Base-by-base conservation (phyloP, 2,329 filamentous ascomycete species). In the Trichoderma sp. region DNA sequence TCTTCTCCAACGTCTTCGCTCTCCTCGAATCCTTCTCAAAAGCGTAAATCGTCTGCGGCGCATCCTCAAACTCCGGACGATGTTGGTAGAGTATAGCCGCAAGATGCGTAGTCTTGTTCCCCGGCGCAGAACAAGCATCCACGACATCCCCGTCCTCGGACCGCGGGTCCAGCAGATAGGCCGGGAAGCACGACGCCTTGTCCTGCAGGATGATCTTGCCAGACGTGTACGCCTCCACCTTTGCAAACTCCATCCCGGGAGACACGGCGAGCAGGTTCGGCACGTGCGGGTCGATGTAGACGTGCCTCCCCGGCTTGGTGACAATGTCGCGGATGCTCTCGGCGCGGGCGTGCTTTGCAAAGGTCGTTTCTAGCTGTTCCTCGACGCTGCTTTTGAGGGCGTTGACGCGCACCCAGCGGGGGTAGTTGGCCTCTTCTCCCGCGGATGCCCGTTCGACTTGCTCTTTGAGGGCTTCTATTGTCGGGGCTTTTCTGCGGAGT, bases 181-280 rank as follows among this genome's bases (percentile, higher is more conserved):
- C 95, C 0, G 95, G 95, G 72, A 99, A 97, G 74, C 95, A 99
- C 0, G 93, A 97, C 0, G 95, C 94, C 77, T 97, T 98, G 73
- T 98, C 95, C 75, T 99, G 95, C 26, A 98, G 80, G 66, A 98
- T 97, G 61, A 98, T 86, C 54, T 88, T 84, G 1, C 94, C 94
- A 1, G 84, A 80, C 15, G 80, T 83, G 76, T 98, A 98, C 0
- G 92, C 90, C 15, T 84, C 78, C 7, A 87, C 89, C 67, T 88
- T 90, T 21, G 87, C 89, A 50, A 97, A 81, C 72, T 96, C 91
- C 44, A 85, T 82, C 1, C 84, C 83, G 0, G 90, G 86, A 2
- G 91, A 88, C 1, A 97, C 79, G 2, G 93, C 95, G 7, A 99
- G 76, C 3, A 99, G 82, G 71, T 95, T 88, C 0, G 93, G 92